A percentile compares a stretch with the other conserved stretches of the same genome.
Conservation (phyloP, 805 yeast genomes). For the Candida berthetii region DNA sequence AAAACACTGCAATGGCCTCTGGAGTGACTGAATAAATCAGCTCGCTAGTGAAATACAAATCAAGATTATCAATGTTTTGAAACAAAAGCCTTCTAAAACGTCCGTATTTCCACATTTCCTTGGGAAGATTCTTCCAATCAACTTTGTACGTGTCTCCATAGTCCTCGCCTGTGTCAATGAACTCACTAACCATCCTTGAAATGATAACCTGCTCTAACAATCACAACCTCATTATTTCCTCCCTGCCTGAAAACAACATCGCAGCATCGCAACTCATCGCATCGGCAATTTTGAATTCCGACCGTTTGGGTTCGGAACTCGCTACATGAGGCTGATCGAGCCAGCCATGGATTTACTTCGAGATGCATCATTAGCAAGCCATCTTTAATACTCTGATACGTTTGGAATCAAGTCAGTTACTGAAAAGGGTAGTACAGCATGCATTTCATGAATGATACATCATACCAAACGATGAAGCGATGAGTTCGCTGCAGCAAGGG, state of each 20-base stretch:
- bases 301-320: no score
- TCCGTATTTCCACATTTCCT: slow-evolving; percentile 15
- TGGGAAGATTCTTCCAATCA: slow-evolving; percentile 8
- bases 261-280: no score
- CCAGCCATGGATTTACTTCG: no score
- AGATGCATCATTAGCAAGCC: background rate
- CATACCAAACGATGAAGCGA: background rate
- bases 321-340: no score
- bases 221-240: no score
- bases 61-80: slow-evolving; percentile 5
- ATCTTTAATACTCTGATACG: background rate
- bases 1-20: slow-evolving; percentile 58
- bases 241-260: no score
- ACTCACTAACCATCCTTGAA: background rate
- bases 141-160: background rate
- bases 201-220: no score
- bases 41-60: slow-evolving; percentile 59
- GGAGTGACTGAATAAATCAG: slow-evolving; percentile 90
- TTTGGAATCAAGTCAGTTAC: background rate
- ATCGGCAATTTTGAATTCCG: no score
- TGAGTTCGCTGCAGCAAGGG: background rate
- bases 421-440: background rate
- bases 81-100: slow-evolving; percentile 5
- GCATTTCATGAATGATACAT: background rate
- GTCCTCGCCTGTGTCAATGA: background rate